Base-by-base conservation (phyloP, 1,139 yeast species). In the Arxiozyma bovina region DNA sequence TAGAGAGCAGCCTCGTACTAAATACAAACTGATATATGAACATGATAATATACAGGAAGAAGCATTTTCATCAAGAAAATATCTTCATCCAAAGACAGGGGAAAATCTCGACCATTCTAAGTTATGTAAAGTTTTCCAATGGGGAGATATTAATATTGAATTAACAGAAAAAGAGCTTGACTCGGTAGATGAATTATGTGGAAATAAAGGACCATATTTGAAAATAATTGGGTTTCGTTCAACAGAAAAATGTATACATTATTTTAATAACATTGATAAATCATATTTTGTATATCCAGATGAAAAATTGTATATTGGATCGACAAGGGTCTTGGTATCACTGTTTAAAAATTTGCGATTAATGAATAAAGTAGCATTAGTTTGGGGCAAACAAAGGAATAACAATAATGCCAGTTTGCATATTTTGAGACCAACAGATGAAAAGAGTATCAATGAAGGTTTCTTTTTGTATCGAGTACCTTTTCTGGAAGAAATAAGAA, bases 161-260 rank as follows among this genome's bases (percentile, higher is more conserved):
- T 64, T 81, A 21, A 43, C 63, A 17, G 71, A 71, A 8, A 69
- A 70, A 0, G 72, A 73, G 5, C 57, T 74, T 15, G 22, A 20
- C 15, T 6, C 22, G 12, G 40, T 17, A 5, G n/a, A 41, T 45
- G 53, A 45, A 22, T n/a, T n/a, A 8, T n/a, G 42, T 15, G 22
- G 20, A 8, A 48, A 40, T 40, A 23, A 40, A 21, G 42, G 25
- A 5, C 76, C 82, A 0, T 69, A 72, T 34, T 65, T 83, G 43
- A 79, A 81, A 57, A 69, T 91, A 1, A 61, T 90, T 11, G 95
- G 96, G 0, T 90, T 90, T 68, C 71, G 85, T 54, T 70, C 74
- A 25, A 63, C 76, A 5, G 57, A 65, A 1, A 63, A 66, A 22
- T 70, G 74, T 45, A 72, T 78, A 50, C 77, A 79, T 54, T 79